Evolutionary conservation across 441 rosid species (phyloP), one percentile per base, ranked within the genome.

Genomic region (Syzygium malaccense): DNA sequence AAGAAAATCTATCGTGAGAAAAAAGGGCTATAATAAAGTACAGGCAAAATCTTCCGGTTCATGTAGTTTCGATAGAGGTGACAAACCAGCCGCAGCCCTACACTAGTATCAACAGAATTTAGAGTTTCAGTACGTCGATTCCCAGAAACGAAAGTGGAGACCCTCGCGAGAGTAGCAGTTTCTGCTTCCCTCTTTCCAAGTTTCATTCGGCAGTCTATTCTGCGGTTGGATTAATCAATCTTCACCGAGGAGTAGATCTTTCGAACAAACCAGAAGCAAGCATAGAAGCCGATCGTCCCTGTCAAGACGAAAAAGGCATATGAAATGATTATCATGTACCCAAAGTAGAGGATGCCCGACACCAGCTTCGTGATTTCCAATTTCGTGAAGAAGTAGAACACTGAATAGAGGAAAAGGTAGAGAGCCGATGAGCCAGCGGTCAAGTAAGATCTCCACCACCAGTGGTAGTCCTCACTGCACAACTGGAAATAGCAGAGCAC

Each of bases 401-500:
- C 86, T 4, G 99, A 97, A 93, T 97, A 97, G 83, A 97, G 98
- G 96, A 97, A 95, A 57, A 96, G 99, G 92, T 96, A 96, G 32
- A 97, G 89, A 37, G 99, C 98, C 12, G 99, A 97, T 57, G 99
- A 97, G 87, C 99, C 99, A 10, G 99, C 98, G 0, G 98, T 97
- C 66, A 97, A 95, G 92, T 96, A 97, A 64, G 99, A 95, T 89
- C 99, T 96, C 99, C 99, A 97, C 99, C 99, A 96, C 99, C 99
- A 97, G 92, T 94, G 89, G 91, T 97, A 96, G 92, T 97, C 99
- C 88, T 97, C 99, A 45, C 99, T 96, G 92, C 99, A 97, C 87
- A 97, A 90, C 93, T 97, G 99, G 95, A 97, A 97, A 95, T 97
- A 97, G 92, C 99, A 97, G 54, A 97, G 97, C 85, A 97, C 99